phyloP scores from a whole-genome alignment of 805 yeast species.

The Pichia manshurica region DNA sequence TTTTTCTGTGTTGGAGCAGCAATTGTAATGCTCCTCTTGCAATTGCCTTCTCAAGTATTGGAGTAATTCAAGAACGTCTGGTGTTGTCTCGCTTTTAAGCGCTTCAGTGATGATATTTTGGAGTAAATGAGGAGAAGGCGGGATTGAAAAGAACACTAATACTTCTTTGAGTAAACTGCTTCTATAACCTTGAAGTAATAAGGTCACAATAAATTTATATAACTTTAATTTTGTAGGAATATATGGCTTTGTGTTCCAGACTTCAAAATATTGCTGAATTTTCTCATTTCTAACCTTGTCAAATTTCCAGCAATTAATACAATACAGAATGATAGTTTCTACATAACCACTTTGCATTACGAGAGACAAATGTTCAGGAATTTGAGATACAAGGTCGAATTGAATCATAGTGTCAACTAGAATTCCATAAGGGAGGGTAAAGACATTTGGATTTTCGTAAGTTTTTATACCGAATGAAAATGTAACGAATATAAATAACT shows the following conservation, averaged over 20 bases:
- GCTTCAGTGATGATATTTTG: conserved; percentile 15
- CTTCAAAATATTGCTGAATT: conserved; percentile 22
- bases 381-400: conserved; percentile 31
- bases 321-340: conserved; percentile 40
- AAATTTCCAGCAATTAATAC: conserved; percentile 42
- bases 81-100: conserved; percentile 1
- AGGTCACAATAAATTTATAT: conserved; percentile 16
- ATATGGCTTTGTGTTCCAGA: conserved; percentile 30
- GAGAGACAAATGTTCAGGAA: conserved; percentile 24
- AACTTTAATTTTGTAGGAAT: conserved; percentile 20
- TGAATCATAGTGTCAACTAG: conserved; percentile 38
- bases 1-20: conserved; percentile 16
- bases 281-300: conserved; percentile 16
- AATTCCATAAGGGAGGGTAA: conserved; percentile 33
- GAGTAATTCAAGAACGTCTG: conserved; percentile 17
- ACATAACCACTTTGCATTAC: conserved; percentile 29
- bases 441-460: conserved; percentile 34
- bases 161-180: conserved; percentile 22
- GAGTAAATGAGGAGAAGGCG: conserved; percentile 25
- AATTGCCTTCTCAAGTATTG: conserved; percentile 19
- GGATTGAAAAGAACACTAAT: conserved; percentile 20
- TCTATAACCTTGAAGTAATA: conserved; percentile 18
- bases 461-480: conserved; percentile 29
- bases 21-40: conserved; percentile 18
- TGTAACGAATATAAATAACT: conserved; percentile 29